phyloP scores from a whole-genome alignment of 2,329 filamentous ascomycete genomes.

The Stagonosporopsis rhizophila region DNA sequence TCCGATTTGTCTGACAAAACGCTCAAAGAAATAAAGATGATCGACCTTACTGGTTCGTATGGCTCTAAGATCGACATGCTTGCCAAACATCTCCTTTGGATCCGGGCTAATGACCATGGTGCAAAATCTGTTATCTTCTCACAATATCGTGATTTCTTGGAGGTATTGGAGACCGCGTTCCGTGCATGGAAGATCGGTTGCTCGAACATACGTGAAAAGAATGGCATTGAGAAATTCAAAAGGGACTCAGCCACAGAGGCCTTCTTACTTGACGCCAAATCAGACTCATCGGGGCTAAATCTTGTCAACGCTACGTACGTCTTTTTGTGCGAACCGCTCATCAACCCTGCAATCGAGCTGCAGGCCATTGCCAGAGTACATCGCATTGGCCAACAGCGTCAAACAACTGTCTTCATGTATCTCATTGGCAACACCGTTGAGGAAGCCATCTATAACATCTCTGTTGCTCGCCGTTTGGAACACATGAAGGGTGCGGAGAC shows the following conservation, averaged over 20 bases:
- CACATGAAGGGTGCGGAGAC: conserved; percentile 67
- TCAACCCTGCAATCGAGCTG: conserved; percentile 92
- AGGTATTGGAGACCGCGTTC: conserved; percentile 75
- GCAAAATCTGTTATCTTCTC: conserved; percentile 95
- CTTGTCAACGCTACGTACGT: conserved; percentile 93
- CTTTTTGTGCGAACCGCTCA: conserved; percentile 89
- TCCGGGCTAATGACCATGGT: conserved; percentile 82
- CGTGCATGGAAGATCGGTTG: conserved; percentile 74
- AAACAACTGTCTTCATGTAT: conserved; percentile 96
- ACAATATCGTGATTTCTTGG: conserved; percentile 83
- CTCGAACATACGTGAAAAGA: conserved; percentile 70
- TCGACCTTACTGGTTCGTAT: conserved; percentile 77
- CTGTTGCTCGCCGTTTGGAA: conserved; percentile 76
- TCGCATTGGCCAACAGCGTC: conserved; percentile 85
- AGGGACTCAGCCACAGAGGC: conserved; percentile 76
- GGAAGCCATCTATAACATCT: conserved; percentile 88
- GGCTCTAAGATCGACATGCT: conserved; percentile 87
- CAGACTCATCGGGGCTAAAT: conserved; percentile 87
- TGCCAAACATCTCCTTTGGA: conserved; percentile 78
- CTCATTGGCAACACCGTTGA: conserved; percentile 91
- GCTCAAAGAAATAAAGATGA: conserved; percentile 79
- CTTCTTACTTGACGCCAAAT: conserved; percentile 87
- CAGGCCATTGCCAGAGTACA: conserved; percentile 96
- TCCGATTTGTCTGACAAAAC: conserved; percentile 74
- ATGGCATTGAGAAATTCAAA: conserved; percentile 79